A percentile compares a stretch with the other conserved stretches of the same genome.
Conservation (phyloP, 208 protist genomes). For the Borovskyia barvae region DNA sequence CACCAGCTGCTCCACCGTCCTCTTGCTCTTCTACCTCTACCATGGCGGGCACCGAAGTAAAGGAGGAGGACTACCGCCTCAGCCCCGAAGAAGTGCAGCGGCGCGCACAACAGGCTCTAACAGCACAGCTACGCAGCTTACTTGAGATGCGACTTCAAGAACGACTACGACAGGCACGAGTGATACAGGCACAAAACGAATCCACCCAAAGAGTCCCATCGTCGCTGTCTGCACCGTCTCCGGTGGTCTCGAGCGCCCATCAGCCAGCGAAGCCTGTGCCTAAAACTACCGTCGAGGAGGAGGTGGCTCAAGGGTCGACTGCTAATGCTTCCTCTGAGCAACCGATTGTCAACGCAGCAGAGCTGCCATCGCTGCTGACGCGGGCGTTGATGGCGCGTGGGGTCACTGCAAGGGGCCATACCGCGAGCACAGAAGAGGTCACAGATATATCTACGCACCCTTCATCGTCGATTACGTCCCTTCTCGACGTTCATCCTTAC, state of each 20-base stretch:
- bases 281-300: too few species aligned
- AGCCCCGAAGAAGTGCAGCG: slow-evolving; percentile 17
- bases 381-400: not conserved
- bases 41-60: not conserved
- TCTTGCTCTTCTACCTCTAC: not conserved
- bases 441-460: not conserved
- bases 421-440: not conserved
- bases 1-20: not conserved
- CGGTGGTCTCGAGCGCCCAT: too few species aligned
- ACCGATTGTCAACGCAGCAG: too few species aligned
- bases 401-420: not conserved
- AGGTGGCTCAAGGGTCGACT: too few species aligned
- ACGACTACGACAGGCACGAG: slow-evolving; percentile 10
- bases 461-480: not conserved
- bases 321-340: too few species aligned
- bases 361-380: too few species aligned
- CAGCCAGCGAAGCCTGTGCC: too few species aligned
- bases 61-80: slow-evolving; percentile 17
- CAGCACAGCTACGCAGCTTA: slow-evolving; percentile 17
- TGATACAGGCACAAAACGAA: slow-evolving; percentile 1
- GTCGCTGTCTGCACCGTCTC: too few species aligned
- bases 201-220: too few species aligned
- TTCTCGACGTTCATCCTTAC: slow-evolving; percentile 6
- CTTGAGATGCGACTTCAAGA: slow-evolving; percentile 18
- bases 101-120: slow-evolving; percentile 13